These are phyloP conservation scores for Fonsecaea pugnacius DNA, from an alignment of 2,329 filamentous ascomycete species.

Conservation along the genomic window DNA sequence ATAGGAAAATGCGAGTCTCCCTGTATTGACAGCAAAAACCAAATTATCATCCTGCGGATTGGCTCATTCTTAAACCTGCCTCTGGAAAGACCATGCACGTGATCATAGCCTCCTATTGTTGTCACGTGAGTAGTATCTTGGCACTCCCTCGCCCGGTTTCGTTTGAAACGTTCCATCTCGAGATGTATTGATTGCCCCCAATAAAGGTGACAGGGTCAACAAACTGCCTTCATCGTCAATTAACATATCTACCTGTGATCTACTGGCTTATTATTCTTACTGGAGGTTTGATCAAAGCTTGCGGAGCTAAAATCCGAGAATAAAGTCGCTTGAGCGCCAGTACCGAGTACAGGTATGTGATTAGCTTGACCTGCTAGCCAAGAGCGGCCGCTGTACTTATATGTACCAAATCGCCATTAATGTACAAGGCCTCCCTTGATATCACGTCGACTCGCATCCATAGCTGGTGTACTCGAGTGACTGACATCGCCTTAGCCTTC, in stretches of 20 bases:
- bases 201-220: background rate
- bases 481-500: background rate
- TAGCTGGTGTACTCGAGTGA: background rate
- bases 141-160: conserved; percentile 13
- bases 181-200: conserved; percentile 7
- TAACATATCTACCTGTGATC: background rate
- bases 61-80: background rate
- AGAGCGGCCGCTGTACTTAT: background rate
- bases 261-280: background rate
- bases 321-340: background rate
- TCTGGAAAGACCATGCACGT: conserved; percentile 12
- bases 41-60: background rate
- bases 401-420: background rate
- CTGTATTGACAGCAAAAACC: conserved; percentile 3
- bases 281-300: background rate
- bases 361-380: background rate
- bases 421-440: background rate
- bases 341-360: background rate
- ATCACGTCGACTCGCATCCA: too few relatives aligned
- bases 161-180: background rate
- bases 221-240: background rate
- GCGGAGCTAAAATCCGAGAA: background rate
- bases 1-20: conserved; percentile 15
- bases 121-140: conserved; percentile 24
- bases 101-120: conserved; percentile 16